These are phyloP conservation scores for Neurospora sp. DNA, from an alignment of 495 filamentous ascomycete genomes.

Conservation along the genomic window DNA sequence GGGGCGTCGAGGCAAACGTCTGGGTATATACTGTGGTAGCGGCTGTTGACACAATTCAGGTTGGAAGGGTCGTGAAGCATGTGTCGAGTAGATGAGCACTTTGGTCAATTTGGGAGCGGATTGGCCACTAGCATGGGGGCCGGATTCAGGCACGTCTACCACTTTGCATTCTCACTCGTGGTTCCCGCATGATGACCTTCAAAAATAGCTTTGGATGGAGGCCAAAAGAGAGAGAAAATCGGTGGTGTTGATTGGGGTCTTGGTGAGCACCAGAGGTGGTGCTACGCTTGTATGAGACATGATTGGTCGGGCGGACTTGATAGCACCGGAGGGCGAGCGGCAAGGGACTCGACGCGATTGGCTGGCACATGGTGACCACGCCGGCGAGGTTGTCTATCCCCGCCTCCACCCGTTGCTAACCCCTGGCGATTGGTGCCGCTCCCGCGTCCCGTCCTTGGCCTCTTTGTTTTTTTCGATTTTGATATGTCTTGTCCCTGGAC, in stretches of 20 bases:
- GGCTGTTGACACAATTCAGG: conserved; percentile 36
- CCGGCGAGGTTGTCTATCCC: not conserved
- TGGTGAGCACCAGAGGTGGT: not conserved
- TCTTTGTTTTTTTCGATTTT: not conserved
- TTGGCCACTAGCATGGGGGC: conserved; percentile 3
- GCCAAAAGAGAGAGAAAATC: conserved; percentile 5
- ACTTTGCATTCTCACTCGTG: conserved; percentile 29
- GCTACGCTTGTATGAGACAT: not conserved
- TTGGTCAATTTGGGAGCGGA: conserved; percentile 2
- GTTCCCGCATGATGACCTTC: conserved; percentile 26
- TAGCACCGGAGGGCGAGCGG: conserved; percentile 15
- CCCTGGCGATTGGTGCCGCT: not conserved
- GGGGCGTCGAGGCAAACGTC: conserved; percentile 13
- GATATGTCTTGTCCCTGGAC: not conserved
- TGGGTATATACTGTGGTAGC: conserved; percentile 38
- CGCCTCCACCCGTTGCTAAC: not conserved
- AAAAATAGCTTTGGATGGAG: conserved; percentile 19
- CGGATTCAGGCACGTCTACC: conserved; percentile 26
- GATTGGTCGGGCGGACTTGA: conserved; percentile 14
- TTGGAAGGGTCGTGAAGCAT: conserved; percentile 9
- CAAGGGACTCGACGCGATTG: conserved; percentile 15
- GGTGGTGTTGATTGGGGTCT: not conserved
- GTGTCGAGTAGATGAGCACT: conserved; percentile 19
- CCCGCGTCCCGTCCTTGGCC: not conserved
- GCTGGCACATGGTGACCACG: conserved; percentile 7